Evolutionary conservation across 225 moss, liverwort and hornwort genomes (phyloP), one percentile per base, ranked within the genome.

Genomic region (Lunularia cruciata): DNA sequence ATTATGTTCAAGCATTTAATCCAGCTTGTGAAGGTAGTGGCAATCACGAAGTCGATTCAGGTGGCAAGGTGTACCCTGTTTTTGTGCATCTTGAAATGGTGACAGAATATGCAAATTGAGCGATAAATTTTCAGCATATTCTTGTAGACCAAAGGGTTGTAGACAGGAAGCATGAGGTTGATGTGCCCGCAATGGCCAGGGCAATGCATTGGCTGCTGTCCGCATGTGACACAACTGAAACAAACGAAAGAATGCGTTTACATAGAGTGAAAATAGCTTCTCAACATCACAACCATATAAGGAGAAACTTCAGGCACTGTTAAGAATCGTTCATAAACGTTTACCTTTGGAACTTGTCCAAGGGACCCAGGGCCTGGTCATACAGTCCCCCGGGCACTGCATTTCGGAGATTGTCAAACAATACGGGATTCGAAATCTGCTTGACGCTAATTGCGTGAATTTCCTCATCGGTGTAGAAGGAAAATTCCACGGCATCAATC

Each of bases 101-200:
- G 98, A 75, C 98, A 98, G 75, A 82, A 98, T 48, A 88, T 79
- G 71, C 98, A 98, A 19, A 88, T 73, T 70, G 88, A 79, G 58
- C 93, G 93, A 72, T 90, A 90, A 61, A 91, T 71, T 79, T 88
- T 90, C 74, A 93, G 79, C 16, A 93, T 73, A 66, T 72, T 85
- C 74, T 85, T 90, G 84, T 79, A 98, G 60, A 98, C 98, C 63
- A 98, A 65, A 20, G 98, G 98, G 70, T 86, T 93, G 88, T 89
- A 98, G 23, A 93, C 93, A 39, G 98, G 98, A 71, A 98, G 80
- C 57, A 91, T 67, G 51, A 98, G 89, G 75, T 91, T 86, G 76
- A 98, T 79, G 49, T 98, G 93, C 19, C 98, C 98, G 59, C 83
- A 93, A 64, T 98, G 98, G 47, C 98, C 98, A 26, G 91, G 82